phyloP scores from a whole-genome alignment of 2,329 filamentous ascomycete species.

The Cladophialophora exuberans region DNA sequence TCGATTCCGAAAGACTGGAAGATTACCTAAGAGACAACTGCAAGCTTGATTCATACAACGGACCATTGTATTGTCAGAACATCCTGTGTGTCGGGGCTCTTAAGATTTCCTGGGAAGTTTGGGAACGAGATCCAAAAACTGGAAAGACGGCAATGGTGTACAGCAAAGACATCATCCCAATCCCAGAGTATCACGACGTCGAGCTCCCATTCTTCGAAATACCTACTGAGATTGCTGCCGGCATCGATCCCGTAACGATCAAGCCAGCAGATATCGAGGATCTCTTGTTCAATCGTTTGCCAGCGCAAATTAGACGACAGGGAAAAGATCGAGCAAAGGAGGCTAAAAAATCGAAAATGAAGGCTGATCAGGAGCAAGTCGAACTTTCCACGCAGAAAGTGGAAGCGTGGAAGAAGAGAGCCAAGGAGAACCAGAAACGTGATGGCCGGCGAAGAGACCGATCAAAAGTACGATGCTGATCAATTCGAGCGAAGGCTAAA shows the following conservation, averaged over 20 bases:
- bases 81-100: neutral
- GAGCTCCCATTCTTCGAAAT: neutral
- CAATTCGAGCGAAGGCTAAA: too few species aligned
- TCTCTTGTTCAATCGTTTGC: neutral
- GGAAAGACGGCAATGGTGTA: neutral
- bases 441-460: neutral
- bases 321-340: neutral
- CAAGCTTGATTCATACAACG: too few species aligned
- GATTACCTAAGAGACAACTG: too few species aligned
- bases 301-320: accelerated
- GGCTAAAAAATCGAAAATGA: neutral
- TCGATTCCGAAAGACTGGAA: neutral
- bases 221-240: neutral
- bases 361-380: neutral
- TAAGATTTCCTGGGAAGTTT: neutral
- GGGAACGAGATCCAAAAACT: neutral
- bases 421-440: neutral
- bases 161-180: too few species aligned
- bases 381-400: neutral
- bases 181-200: neutral
- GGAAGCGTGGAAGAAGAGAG: neutral
- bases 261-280: neutral
- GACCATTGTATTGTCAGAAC: neutral
- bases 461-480: too few species aligned
- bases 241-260: neutral